Evolutionary conservation across 805 yeast species (phyloP).

Genomic region (Cyberlindnera americana): DNA sequence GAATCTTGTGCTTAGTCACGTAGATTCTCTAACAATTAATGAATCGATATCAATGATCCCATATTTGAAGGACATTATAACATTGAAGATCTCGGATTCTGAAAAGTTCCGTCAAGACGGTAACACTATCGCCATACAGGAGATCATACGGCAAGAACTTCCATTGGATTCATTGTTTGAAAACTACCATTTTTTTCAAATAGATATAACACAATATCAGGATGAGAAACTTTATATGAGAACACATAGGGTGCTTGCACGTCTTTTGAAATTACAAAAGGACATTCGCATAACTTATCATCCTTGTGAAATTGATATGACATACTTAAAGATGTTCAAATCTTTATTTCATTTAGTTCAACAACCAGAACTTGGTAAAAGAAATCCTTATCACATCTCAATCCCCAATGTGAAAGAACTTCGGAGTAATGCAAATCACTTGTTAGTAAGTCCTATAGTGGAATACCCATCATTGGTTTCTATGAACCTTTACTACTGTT

Average conservation of each 20-base stretch:
- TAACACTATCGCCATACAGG: conserved; percentile 9
- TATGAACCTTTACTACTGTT: conserved; percentile 24
- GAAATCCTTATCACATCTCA: conserved; percentile 3
- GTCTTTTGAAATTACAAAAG: conserved; percentile 10
- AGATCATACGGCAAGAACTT: conserved; percentile 9
- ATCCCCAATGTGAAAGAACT: conserved; percentile 15
- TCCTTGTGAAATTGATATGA: conserved; percentile 16
- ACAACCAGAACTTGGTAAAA: conserved; percentile 1
- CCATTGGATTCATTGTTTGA: conserved; percentile 10
- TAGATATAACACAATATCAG: conserved; percentile 9
- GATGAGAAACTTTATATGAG: conserved; percentile 8
- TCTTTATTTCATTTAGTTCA: conserved; percentile 15
- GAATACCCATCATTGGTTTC: conserved; percentile 14
- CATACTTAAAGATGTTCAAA: conserved; percentile 24
- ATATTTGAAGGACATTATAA: conserved; percentile 12
- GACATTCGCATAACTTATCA: conserved; percentile 14
- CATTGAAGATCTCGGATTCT: conserved; percentile 12
- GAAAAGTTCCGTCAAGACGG: not conserved
- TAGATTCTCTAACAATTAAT: conserved; percentile 7
- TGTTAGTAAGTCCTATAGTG: conserved; percentile 15
- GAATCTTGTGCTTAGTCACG: conserved; percentile 3
- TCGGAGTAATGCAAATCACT: conserved; percentile 23
- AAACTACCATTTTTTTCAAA: conserved; percentile 18
- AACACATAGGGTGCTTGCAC: conserved; percentile 13
- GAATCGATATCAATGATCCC: conserved; percentile 13